phyloP scores from a whole-genome alignment of 495 filamentous ascomycete species.

The Penicillium dipodomyicola region DNA sequence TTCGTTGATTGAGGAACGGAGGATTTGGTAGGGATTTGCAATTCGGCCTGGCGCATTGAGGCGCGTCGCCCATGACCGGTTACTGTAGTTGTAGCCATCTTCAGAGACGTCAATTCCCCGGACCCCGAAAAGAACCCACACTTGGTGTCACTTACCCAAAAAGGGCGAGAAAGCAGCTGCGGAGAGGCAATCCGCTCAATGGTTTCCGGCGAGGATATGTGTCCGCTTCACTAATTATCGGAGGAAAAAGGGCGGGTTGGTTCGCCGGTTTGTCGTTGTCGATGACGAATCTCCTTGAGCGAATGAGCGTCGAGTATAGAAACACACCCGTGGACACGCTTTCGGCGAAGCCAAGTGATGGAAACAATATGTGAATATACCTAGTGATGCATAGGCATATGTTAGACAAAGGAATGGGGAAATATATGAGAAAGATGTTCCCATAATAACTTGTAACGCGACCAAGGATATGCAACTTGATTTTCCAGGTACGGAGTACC shows the following conservation, averaged over 20 bases:
- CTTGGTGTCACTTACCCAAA: conserved; percentile 12
- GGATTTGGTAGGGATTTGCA: conserved; percentile 33
- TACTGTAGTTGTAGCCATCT: conserved; percentile 46
- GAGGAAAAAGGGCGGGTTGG: conserved; percentile 4
- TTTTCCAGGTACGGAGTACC: conserved; percentile 13
- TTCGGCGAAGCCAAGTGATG: conserved; percentile 1
- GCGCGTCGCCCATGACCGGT: conserved; percentile 46
- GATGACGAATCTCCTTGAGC: conserved; percentile 42
- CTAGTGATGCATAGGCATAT: not conserved
- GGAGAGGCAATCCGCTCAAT: conserved; percentile 1
- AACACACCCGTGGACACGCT: conserved; percentile 18
- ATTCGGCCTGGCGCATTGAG: conserved; percentile 43
- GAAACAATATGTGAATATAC: not conserved
- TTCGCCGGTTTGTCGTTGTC: conserved; percentile 26
- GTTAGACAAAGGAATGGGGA: not conserved
- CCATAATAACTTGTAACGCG: not conserved
- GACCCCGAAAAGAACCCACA: not conserved
- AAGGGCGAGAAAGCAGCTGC: conserved; percentile 4
- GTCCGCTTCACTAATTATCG: conserved; percentile 1
- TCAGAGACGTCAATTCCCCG: conserved; percentile 8
- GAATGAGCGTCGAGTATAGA: conserved; percentile 32
- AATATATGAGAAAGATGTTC: not conserved
- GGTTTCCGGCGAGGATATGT: not conserved
- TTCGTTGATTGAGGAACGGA: conserved; percentile 35
- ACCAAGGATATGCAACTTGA: not conserved